Base-by-base conservation (phyloP, 768 basidiomycete genomes). In the Suillus bovinus region DNA sequence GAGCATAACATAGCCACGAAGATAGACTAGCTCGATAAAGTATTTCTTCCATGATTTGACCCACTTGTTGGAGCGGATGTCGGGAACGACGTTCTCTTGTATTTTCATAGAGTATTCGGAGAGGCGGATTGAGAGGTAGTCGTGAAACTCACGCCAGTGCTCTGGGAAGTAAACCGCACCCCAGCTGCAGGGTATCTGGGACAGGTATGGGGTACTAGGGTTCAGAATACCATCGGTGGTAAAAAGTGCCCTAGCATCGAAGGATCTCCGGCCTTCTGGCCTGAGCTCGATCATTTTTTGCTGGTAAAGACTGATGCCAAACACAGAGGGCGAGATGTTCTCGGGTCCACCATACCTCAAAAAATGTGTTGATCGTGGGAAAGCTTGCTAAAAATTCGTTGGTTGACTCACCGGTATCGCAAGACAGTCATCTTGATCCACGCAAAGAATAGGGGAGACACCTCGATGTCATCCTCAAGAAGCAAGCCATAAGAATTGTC, bases 141-240 rank as follows among this genome's bases (percentile, higher is more conserved):
- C 75, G 75, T 95, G 91, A 73, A 94, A 95, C 71, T 91, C 91
- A 67, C 86, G 84, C 93, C 93, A 94, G 68, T 89, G 87, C 66
- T 91, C 84, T 13, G 94, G 93, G 70, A 96, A 96, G 77, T 94
- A 96, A 41, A 93, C 80, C 2, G 91, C 93, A 16, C 93, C 94
- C 93, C 93, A 96, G 75, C 90, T 93, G 74, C 93, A 94, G 0
- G 93, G 94, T 11, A 93, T 85, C 62, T 91, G 89, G 0, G 92
- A 93, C 47, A 95, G 83, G 72, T 93, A 95, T 0, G 94, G 93
- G 0, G 86, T 86, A 1, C 79, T 76, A 0, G 82, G 74, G 49
- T 81, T 64, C 0, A 76, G 60, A n/a, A 84, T 55, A 3, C 77
- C 77, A 11, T 74, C 66, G 0, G 72, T 63, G 11, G 73, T 70